A percentile compares a stretch with the other conserved stretches of the same genome.
Evolutionary conservation across 352 stramenopile species (phyloP).

Genomic region (Chrysophaeum taylorii): DNA sequence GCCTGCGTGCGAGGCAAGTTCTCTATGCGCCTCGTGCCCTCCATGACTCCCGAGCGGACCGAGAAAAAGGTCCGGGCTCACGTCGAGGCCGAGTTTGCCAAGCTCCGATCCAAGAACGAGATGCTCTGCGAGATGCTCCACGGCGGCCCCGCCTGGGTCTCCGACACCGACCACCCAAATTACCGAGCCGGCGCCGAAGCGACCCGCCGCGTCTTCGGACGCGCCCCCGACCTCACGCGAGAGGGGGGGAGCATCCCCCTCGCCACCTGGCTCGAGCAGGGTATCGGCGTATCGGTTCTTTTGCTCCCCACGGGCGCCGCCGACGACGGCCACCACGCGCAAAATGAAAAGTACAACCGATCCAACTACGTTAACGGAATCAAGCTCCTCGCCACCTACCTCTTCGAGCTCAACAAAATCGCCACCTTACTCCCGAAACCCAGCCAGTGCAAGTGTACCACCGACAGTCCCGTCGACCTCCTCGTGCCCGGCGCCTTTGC

Average conservation of each 20-base stretch:
- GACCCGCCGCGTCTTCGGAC: conserved; percentile 12
- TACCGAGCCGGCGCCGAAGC: conserved; percentile 38
- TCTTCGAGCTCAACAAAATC: conserved; percentile 47
- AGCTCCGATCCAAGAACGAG: conserved; percentile 38
- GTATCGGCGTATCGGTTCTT: conserved; percentile 53
- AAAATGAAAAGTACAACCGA: conserved; percentile 56
- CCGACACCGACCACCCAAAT: conserved; percentile 49
- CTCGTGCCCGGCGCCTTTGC: conserved; percentile 43
- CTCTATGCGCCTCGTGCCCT: conserved; percentile 46
- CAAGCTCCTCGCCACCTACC: conserved; percentile 46
- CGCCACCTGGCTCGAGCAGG: conserved; percentile 43
- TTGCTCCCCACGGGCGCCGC: conserved; percentile 49
- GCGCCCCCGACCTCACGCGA: conserved; percentile 42
- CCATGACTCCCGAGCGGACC: conserved; percentile 46
- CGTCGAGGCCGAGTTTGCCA: conserved; percentile 39
- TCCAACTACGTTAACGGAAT: conserved; percentile 43
- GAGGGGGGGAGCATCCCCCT: conserved; percentile 55
- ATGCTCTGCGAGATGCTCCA: conserved; percentile 41
- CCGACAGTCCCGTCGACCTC: conserved; percentile 47
- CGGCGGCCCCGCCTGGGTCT: conserved; percentile 44
- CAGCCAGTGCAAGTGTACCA: conserved; percentile 38
- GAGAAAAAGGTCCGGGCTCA: conserved; percentile 38
- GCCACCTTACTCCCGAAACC: conserved; percentile 47
- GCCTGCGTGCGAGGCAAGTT: conserved; percentile 44
- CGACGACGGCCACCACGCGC: conserved; percentile 53